Percentiles rank a stretch among this genome's conserved stretches.
Conservation (phyloP, 352 stramenopile genomes). For the Sclerospora graminicola region DNA sequence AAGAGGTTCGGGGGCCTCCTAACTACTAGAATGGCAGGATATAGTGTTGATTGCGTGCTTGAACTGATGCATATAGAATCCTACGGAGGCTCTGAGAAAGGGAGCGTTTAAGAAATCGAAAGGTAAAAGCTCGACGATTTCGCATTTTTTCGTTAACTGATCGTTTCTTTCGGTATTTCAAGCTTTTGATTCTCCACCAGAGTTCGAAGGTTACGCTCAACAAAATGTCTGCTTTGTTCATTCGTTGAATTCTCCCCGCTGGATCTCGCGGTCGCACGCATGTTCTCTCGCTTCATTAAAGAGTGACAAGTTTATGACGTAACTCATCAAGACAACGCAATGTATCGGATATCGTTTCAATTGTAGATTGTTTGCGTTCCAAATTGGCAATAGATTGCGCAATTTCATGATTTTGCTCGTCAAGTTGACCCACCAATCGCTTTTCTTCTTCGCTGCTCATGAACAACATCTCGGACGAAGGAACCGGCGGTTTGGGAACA, state of each 20-base stretch:
- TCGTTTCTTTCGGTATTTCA: not conserved
- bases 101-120: slow-evolving; percentile 65
- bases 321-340: slow-evolving; percentile 63
- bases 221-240: slow-evolving; percentile 21
- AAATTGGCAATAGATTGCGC: slow-evolving; percentile 28
- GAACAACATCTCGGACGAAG: slow-evolving; percentile 31
- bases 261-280: slow-evolving; percentile 21
- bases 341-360: slow-evolving; percentile 54
- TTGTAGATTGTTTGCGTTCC: slow-evolving; percentile 51
- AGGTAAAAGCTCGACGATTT: slow-evolving; percentile 19
- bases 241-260: slow-evolving; percentile 15
- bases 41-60: not conserved
- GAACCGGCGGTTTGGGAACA: not conserved
- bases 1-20: slow-evolving; percentile 44
- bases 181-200: slow-evolving; percentile 52
- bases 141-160: too few species aligned
- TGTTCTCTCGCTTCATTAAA: slow-evolving; percentile 58
- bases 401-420: slow-evolving; percentile 45
- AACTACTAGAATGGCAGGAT: too few species aligned
- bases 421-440: slow-evolving; percentile 35
- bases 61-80: slow-evolving; percentile 19
- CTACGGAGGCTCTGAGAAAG: slow-evolving; percentile 54
- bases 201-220: slow-evolving; percentile 40
- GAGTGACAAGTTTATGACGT: slow-evolving; percentile 51
- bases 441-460: slow-evolving; percentile 49